Base-by-base conservation (phyloP, 352 stramenopile genomes). In the Phytophthora melonis region DNA sequence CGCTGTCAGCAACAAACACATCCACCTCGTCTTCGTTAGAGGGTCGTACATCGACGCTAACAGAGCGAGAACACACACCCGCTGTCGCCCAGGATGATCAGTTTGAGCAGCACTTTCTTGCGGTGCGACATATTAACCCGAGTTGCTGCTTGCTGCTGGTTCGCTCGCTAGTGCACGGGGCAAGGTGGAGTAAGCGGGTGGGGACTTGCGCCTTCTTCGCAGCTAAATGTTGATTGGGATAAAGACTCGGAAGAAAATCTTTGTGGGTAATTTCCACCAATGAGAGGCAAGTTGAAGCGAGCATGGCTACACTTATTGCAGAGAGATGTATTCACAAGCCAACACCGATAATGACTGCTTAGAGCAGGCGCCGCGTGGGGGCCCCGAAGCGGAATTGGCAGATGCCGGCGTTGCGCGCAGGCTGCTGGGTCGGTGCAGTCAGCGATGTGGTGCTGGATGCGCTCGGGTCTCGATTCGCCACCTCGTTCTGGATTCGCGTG, bases 51-150 rank as follows among this genome's bases (percentile, higher is more conserved):
- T 41, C 32, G 18, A 23, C 16, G 21, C 1, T 54, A 16, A 36
- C 47, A 25, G 47, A 70, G 56, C 23, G 9, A 62, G 9, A 13
- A 59, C 8, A 84, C 92, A 82, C 70, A 98, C 95, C 97, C 97
- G 58, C 94, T 99, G 89, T 99, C 97, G 39, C 98, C 98, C 34
- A 99, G 88, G 75, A 99, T 98, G 75, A 99, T 98, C 57, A 99
- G 84, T 85, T 99, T 99, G 36, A 99, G 79, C 55, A 98, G 85
- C 53, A 98, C 93, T 88, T 99, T 99, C 87, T 99, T 99, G 65
- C 93, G 88, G 69, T 96, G 89, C 60, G 89, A 86, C 89, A 96
- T 96, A 53, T 27, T 59, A 21, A 1, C 53, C 52, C 18, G 21
- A 5, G 7, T 25, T 25, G 23, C 23, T 25, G 41, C 41, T 25